Base-by-base conservation (phyloP, 768 basidiomycete genomes). In the Naematelia aurantialba region DNA sequence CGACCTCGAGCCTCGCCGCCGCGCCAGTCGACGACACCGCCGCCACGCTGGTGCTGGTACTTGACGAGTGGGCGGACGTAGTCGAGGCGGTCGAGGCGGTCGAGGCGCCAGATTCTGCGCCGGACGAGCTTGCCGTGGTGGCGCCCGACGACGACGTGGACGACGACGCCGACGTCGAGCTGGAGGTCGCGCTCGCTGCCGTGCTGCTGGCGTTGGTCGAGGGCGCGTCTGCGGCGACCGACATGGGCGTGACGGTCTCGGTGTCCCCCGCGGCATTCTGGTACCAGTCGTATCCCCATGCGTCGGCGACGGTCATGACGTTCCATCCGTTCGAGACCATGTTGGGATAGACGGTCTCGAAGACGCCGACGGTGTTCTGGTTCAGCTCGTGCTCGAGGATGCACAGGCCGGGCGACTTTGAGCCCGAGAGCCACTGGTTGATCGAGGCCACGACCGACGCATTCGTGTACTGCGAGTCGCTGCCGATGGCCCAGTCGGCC, bases 371-470 rank as follows among this genome's bases (percentile, higher is more conserved):
- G 29, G 86, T 80, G 62, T 79, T 73, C 45, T 83, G 78, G 29
- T 81, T 82, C 22, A 87, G 79, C 77, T 96, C 92, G 76, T 97
- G 93, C 74, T 94, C 87, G 59, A 96, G 82, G 55, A 89, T 80
- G 61, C 90, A 81, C 22, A 93, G 82, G 30, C 93, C 93, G 2
- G 89, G 87, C 10, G 76, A 79, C 74, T 91, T 90, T 49, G 87
- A 79, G 27, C 85, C 87, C 80, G 72, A 45, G 29, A 74, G 52
- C 60, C 63, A 90, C 52, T 78, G 69, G 19, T 79, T 76, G 79
- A 91, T 80, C 52, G 77, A 73, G 0, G 74, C 48, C 42, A 81
- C 77, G 64, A 91, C 82, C 19, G 71, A 70, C 5, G 81, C 68
- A 17, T 75, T 62, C 1, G 83, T 85, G 83, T 84, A 49, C 69